These are phyloP conservation scores for Hypoxylon sp. DNA, from an alignment of 2,329 filamentous ascomycete genomes.

Conservation along the genomic window DNA sequence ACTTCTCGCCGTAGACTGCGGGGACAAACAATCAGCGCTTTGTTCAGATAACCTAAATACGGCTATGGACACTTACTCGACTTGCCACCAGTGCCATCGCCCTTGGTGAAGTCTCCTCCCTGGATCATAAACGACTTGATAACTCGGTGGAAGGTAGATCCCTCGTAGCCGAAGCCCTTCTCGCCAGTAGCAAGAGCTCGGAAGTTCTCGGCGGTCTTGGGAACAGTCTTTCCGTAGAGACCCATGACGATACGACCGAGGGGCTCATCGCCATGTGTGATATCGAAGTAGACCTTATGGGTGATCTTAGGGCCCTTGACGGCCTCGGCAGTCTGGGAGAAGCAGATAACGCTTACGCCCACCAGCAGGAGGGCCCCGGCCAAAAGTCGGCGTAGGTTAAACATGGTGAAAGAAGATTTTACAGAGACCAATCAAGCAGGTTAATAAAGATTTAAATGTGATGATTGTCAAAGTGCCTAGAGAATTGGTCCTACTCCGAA, in stretches of 20 bases:
- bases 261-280: constrained; percentile 80
- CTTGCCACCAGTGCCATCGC: constrained; percentile 87
- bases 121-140: constrained; percentile 95
- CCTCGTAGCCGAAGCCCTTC: constrained; percentile 88
- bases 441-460: constrained; percentile 19
- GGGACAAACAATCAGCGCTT: constrained; percentile 36
- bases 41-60: neutral
- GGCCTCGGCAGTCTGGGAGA: constrained; percentile 81
- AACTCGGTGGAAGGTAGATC: constrained; percentile 88
- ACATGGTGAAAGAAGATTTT: constrained; percentile 70
- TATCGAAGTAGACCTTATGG: constrained; percentile 93
- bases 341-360: constrained; percentile 80
- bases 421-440: constrained; percentile 30
- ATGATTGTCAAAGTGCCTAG: constrained; percentile 23
- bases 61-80: constrained; percentile 73
- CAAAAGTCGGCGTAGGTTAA: constrained; percentile 79
- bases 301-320: constrained; percentile 95
- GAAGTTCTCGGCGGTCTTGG: constrained; percentile 82
- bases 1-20: constrained; percentile 85
- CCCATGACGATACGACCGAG: constrained; percentile 84
- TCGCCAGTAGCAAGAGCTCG: constrained; percentile 86
- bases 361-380: constrained; percentile 82
- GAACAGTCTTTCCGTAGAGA: constrained; percentile 89
- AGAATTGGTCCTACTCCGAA: constrained; percentile 36
- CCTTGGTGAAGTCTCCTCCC: constrained; percentile 88